Conservation (phyloP, 805 yeast genomes). For the Wickerhamomyces silvicola region DNA sequence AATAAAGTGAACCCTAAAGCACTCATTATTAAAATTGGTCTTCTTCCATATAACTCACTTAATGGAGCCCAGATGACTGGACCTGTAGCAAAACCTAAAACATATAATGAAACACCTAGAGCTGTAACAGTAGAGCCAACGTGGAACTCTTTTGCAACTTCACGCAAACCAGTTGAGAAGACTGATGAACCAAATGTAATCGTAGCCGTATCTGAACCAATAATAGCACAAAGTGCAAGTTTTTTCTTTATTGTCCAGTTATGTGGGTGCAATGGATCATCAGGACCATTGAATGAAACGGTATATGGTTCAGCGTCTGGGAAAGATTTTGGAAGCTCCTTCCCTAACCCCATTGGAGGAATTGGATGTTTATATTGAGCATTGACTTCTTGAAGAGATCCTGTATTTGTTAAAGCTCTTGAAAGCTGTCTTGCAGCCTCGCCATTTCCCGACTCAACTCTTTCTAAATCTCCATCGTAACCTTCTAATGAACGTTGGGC, state of each 20-base stretch:
- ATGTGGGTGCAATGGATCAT: constrained; percentile 76
- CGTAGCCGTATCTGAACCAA: constrained; percentile 45
- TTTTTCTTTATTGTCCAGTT: constrained; percentile 60
- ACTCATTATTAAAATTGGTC: constrained; percentile 50
- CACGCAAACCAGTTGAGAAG: constrained; percentile 55
- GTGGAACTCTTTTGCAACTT: constrained; percentile 43
- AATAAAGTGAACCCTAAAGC: constrained; percentile 52
- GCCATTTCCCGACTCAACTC: constrained; percentile 11
- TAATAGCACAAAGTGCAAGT: constrained; percentile 32
- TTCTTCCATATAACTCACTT: constrained; percentile 74
- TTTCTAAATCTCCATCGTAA: constrained; percentile 3
- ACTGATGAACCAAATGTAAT: constrained; percentile 81
- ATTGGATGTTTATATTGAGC: constrained; percentile 30
- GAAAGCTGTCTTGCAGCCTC: constrained; percentile 31
- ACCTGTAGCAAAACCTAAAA: constrained; percentile 91
- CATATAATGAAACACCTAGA: constrained; percentile 73
- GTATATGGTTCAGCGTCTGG: constrained; percentile 63
- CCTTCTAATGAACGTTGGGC: neutral
- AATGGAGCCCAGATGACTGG: constrained; percentile 89
- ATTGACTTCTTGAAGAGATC: constrained; percentile 22
- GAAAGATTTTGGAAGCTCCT: constrained; percentile 32
- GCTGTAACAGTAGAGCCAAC: constrained; percentile 66
- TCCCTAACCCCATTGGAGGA: constrained; percentile 62
- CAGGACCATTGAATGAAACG: constrained; percentile 71
- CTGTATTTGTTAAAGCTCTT: constrained; percentile 35